Percentiles rank a stretch among this genome's conserved stretches.
Conservation (phyloP, 164 flowering plant species). For the Euptelea pleiosperma region DNA sequence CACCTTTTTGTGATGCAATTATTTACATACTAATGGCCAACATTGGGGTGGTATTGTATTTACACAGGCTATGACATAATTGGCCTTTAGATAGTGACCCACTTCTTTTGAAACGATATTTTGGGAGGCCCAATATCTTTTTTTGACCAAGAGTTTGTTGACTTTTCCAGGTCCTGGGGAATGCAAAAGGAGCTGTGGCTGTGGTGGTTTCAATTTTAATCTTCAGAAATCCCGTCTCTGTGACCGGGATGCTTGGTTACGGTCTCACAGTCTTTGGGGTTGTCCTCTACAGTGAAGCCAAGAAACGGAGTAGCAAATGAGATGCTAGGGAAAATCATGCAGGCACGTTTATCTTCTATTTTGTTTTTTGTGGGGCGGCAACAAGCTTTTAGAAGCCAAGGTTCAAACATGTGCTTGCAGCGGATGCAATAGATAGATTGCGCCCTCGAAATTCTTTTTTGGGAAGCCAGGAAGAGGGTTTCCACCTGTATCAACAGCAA, state of each 20-base stretch:
- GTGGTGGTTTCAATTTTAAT: constrained; percentile 90
- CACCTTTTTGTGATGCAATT: no score
- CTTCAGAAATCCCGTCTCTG: constrained; percentile 88
- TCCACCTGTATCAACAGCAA: constrained; percentile 47
- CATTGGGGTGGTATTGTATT: no score
- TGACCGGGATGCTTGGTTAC: constrained; percentile 96
- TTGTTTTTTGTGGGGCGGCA: constrained; percentile 12
- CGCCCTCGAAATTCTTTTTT: constrained; percentile 33
- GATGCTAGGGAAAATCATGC: not conserved
- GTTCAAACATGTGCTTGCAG: constrained; percentile 12
- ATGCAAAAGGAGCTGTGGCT: constrained; percentile 97
- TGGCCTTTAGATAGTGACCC: no score
- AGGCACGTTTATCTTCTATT: constrained; percentile 9
- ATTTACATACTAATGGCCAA: no score
- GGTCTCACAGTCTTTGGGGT: constrained; percentile 82
- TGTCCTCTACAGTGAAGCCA: constrained; percentile 89
- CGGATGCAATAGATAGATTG: constrained; percentile 21
- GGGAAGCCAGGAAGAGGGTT: constrained; percentile 31
- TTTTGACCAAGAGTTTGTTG: constrained; percentile 11
- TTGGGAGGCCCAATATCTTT: no score
- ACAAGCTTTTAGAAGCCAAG: constrained; percentile 14
- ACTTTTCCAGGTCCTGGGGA: constrained; percentile 76
- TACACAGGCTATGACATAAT: no score
- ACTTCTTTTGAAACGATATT: no score
- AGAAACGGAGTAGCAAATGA: constrained; percentile 73